Evolutionary conservation across 306 rosid species (phyloP), one percentile per base, ranked within the genome.

Genomic region (Cercis canadensis): DNA sequence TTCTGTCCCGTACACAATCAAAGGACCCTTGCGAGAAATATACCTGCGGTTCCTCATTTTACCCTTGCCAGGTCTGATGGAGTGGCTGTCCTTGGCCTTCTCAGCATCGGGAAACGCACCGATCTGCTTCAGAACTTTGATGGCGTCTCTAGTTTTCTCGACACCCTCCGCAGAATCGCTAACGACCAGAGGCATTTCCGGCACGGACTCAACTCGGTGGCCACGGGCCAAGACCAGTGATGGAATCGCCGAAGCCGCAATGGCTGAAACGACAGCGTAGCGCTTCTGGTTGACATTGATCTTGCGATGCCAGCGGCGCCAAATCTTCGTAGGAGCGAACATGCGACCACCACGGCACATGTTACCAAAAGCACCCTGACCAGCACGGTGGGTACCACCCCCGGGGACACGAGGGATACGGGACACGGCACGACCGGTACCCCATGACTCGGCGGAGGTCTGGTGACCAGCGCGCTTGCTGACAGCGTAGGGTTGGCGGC

Each of bases 331-430:
- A 3, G 92, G 92, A 31, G 92, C 87, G 45, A 87, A 87, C 92
- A 87, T 87, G 36, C 92, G 83, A 0, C 92, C 92, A 1, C 92
- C 92, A 4, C 92, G 89, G 58, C 92, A 87, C 92, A 87, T 87
- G 85, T 87, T 87, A 9, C 92, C 89, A 49, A 87, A 87, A 11
- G 89, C 92, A 10, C 82, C 92, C 67, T 87, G 89, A 0, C 91
- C 88, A 4, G 91, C 91, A 17, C 88, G 91, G 64, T 86, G 91
- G 4, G 91, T 86, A 3, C 91, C 91, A 19, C 91, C 91, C 0
- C 91, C 91, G 8, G 88, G 88, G 8, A 86, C 91, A 37, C 89
- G 87, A 3, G 89, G 89, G 17, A 85, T 85, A 72, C 89, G 89
- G 0, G 89, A 85, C 4, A 82, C 87, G 6, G 89, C 89, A 21